A percentile compares a stretch with the other conserved stretches of the same genome.
phyloP scores from a whole-genome alignment of 2,329 filamentous ascomycete species.

The Xylaria sp. region DNA sequence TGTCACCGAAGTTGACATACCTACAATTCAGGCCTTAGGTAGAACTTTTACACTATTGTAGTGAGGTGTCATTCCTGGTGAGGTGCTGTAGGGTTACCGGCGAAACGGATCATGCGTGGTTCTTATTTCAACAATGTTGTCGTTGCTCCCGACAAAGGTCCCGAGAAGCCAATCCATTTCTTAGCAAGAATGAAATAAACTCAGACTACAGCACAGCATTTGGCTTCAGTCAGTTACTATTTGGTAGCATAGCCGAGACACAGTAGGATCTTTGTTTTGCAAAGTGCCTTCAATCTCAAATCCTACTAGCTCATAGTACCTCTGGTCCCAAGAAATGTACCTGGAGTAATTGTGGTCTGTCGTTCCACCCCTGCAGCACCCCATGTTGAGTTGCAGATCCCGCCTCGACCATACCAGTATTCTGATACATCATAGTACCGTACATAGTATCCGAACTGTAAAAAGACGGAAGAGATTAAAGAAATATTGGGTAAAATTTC shows the following conservation, averaged over 20 bases:
- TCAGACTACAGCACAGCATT: not conserved
- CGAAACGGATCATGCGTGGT: not conserved
- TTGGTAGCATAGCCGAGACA: constrained; percentile 13
- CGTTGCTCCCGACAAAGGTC: constrained; percentile 9
- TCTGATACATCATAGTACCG: not conserved
- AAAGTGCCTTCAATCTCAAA: not conserved
- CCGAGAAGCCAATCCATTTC: not conserved
- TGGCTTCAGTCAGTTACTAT: constrained; percentile 17
- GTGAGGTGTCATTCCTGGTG: constrained; percentile 12
- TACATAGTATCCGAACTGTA: not conserved
- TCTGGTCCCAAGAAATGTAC: not conserved
- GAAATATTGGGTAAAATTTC: not conserved
- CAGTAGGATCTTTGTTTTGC: not conserved
- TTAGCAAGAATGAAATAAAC: constrained; percentile 6
- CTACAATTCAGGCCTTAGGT: constrained; percentile 2
- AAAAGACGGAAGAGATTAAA: not conserved
- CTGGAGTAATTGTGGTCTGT: not conserved
- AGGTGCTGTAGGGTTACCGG: not conserved
- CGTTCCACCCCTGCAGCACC: not conserved
- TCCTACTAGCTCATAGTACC: not conserved
- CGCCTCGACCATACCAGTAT: constrained; percentile 3
- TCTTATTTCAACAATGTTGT: constrained; percentile 14
- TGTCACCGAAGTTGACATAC: constrained; percentile 17
- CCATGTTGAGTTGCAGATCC: constrained; percentile 5
- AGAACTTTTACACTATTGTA: not conserved